Evolutionary conservation across 2,329 filamentous ascomycete genomes (phyloP).

Genomic region (Calonectria leucothoes): DNA sequence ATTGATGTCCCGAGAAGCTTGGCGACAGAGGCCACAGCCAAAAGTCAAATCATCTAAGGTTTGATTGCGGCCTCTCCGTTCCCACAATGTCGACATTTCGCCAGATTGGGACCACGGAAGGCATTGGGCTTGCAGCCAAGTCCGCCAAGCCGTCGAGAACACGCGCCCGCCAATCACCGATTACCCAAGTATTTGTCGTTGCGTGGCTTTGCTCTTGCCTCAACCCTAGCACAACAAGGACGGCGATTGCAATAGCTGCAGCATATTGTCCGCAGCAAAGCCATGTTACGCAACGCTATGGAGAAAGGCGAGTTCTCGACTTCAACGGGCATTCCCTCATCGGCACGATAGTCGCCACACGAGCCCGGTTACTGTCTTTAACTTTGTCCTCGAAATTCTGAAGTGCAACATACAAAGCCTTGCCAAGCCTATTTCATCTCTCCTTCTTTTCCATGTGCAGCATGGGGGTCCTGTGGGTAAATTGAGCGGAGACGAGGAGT

Average conservation of each 20-base stretch:
- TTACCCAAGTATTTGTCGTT: not conserved
- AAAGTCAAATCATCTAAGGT: not conserved
- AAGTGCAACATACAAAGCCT: not conserved
- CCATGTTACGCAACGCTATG: not conserved
- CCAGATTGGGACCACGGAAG: not conserved
- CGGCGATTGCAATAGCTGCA: not conserved
- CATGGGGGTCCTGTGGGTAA: not conserved
- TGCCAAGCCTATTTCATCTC: not conserved
- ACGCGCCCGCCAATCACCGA: not conserved
- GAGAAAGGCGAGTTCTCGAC: not conserved
- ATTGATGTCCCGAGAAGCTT: not conserved
- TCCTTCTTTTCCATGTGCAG: not conserved
- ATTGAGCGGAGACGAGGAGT: not conserved
- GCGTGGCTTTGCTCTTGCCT: not conserved
- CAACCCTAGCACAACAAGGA: not conserved
- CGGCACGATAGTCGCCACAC: not conserved
- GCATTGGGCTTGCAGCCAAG: not conserved
- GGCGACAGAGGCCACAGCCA: not conserved
- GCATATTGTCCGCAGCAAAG: not conserved
- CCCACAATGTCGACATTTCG: not conserved
- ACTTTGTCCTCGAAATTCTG: not conserved
- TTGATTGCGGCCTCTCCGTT: not conserved
- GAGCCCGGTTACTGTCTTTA: not conserved
- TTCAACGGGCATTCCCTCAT: not conserved
- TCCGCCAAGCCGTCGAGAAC: not conserved